phyloP scores from a whole-genome alignment of 2,329 filamentous ascomycete genomes.

The Fusarium piperis region DNA sequence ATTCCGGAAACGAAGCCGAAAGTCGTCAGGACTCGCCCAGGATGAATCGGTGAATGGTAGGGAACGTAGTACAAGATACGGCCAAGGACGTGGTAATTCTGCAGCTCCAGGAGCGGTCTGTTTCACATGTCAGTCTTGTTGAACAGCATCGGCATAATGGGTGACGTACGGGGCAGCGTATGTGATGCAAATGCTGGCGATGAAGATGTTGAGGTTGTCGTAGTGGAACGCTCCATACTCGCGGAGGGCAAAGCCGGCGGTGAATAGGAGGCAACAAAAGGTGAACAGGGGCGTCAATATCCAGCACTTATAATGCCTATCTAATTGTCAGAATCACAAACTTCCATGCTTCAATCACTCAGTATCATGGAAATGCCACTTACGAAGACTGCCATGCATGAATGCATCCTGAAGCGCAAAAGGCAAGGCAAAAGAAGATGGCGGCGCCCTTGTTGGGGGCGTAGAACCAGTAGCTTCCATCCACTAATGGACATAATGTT shows the following conservation, averaged over 20 bases:
- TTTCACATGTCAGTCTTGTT: background rate
- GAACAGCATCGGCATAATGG: background rate
- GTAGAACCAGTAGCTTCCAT: constrained; percentile 57
- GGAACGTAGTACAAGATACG: constrained; percentile 67
- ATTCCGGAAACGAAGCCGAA: constrained; percentile 58
- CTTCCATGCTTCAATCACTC: background rate
- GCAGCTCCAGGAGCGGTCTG: constrained; percentile 66
- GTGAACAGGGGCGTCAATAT: constrained; percentile 64
- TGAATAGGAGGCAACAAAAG: constrained; percentile 64
- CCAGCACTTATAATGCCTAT: constrained; percentile 66
- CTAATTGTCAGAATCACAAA: background rate
- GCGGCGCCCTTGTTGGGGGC: constrained; percentile 59
- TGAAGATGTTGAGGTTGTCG: constrained; percentile 45
- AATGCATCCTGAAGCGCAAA: constrained; percentile 48
- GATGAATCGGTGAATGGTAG: constrained; percentile 63
- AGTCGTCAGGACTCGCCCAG: constrained; percentile 55
- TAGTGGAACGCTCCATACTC: constrained; percentile 47
- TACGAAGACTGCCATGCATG: constrained; percentile 60
- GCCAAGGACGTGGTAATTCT: constrained; percentile 70
- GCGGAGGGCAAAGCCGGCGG: constrained; percentile 62
- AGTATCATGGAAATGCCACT: constrained; percentile 35
- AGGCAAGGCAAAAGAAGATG: constrained; percentile 57
- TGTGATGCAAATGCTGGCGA: constrained; percentile 48
- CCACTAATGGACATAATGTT: constrained; percentile 43
- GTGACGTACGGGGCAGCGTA: constrained; percentile 48